Evolutionary conservation across 208 protist genomes (phyloP).

Genomic region (Trypanosoma melophagium): DNA sequence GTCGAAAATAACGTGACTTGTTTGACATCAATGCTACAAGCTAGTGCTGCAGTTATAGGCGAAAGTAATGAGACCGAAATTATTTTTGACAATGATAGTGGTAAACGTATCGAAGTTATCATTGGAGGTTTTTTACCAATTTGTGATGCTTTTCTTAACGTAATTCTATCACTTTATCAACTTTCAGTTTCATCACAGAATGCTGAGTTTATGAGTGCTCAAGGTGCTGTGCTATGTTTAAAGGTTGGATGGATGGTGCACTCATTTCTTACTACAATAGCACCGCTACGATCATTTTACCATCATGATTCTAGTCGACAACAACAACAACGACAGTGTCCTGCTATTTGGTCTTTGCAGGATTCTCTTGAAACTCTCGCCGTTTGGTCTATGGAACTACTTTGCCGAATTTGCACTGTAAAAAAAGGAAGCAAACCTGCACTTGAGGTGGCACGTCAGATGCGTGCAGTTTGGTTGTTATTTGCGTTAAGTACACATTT

Average conservation of each 20-base stretch:
- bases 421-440: slow-evolving; percentile 3
- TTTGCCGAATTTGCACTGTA: slow-evolving; percentile 19
- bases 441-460: slow-evolving; percentile 21
- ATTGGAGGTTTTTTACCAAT: slow-evolving; percentile 1
- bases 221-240: slow-evolving; percentile 20
- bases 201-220: slow-evolving; percentile 13
- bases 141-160: slow-evolving; percentile 20
- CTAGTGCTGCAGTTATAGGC: neutral
- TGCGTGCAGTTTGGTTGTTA: slow-evolving; percentile 15
- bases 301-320: neutral
- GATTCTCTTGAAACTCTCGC: slow-evolving; percentile 15
- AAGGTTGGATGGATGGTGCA: slow-evolving; percentile 23
- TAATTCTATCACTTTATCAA: slow-evolving; percentile 26
- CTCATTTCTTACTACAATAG: slow-evolving; percentile 6
- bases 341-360: neutral
- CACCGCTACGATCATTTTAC: neutral
- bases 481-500: slow-evolving; percentile 15
- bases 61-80: neutral
- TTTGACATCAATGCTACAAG: neutral
- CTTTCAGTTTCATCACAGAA: slow-evolving; percentile 13
- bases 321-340: neutral
- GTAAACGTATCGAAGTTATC: neutral
- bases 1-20: slow-evolving; percentile 1
- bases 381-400: slow-evolving; percentile 24
- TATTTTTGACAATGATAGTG: neutral